Base-by-base conservation (phyloP, 106 monocot genomes). In the Amphibolis antarctica region DNA sequence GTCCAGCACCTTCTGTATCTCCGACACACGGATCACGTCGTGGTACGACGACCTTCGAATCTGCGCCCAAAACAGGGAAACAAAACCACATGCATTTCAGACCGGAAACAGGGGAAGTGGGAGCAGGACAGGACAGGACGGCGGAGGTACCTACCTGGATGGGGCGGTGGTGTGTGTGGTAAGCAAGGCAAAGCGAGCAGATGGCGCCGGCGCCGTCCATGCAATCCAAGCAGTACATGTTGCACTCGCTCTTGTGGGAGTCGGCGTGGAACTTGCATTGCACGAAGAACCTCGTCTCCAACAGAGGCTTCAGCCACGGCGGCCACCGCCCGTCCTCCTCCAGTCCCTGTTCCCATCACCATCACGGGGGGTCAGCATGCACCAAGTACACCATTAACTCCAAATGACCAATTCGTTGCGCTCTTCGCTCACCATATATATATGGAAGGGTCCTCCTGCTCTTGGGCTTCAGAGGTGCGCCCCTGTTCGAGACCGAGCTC, bases 181-280 rank as follows among this genome's bases (percentile, higher is more conserved):
- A 81, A 36, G 82, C 55, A 60, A 96, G 78, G 64, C 94, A 96
- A 48, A 86, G 70, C 1, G 92, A 92, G 76, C 92, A 92, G 57
- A 88, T 77, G 46, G 92, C 82, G 42, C 78, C 88, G 46, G 92
- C 82, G 42, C 78, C 88, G 47, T 80, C 77, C 42, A 68, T 62
- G 75, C 92, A 92, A 73, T 92, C 92, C 24, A 92, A 73, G 57
- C 92, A 92, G 78, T 82, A 92, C 88, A 88, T 88, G 66, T 92
- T 92, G 76, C 92, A 92, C 71, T 92, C 92, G 69, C 88, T 85
- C 78, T 88, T 85, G 78, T 85, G 92, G 6, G 82, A 85, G 47
- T 88, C 80, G 17, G 73, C 82, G 58, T 92, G 92, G 50, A 66
- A 65, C 63, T 83, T 82, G 82, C 92, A 92, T 74, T 92, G 92